Percentiles rank a stretch among this genome's conserved stretches.
phyloP scores from a whole-genome alignment of 805 yeast genomes.

The Ogataea ganodermae region DNA sequence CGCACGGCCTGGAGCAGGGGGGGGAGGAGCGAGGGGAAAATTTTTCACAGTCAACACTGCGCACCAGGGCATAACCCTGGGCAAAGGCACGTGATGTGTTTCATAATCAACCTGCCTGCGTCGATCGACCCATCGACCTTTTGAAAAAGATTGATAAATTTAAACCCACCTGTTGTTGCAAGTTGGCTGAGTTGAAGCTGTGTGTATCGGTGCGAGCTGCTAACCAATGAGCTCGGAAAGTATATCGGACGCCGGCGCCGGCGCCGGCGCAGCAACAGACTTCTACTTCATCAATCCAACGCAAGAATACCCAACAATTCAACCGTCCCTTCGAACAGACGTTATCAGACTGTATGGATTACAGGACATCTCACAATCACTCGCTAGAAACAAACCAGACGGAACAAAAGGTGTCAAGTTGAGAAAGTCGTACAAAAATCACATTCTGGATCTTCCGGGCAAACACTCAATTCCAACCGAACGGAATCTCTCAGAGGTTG shows the following conservation, averaged over 20 bases:
- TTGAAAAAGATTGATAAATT: too few relatives aligned
- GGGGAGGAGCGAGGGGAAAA: slow-evolving; percentile 28
- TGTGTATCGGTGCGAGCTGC: too few relatives aligned
- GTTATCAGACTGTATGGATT: slow-evolving; percentile 70
- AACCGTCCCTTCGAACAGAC: slow-evolving; percentile 75
- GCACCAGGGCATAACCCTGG: slow-evolving; percentile 7
- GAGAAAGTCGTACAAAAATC: slow-evolving; percentile 93
- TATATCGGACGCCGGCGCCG: not conserved
- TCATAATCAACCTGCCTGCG: not conserved
- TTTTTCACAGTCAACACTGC: slow-evolving; percentile 28
- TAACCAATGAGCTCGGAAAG: too few relatives aligned
- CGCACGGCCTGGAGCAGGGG: slow-evolving; percentile 5
- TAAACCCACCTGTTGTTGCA: too few relatives aligned
- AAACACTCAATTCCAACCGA: slow-evolving; percentile 65
- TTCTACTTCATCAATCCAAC: slow-evolving; percentile 36
- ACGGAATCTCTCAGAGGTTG: slow-evolving; percentile 40
- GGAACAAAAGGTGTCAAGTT: slow-evolving; percentile 91
- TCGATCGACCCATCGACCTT: not conserved
- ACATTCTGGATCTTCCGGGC: slow-evolving; percentile 83
- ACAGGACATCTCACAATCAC: slow-evolving; percentile 66
- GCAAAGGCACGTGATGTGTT: slow-evolving; percentile 3
- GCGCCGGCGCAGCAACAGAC: not conserved
- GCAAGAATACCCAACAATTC: slow-evolving; percentile 42
- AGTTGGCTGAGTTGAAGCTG: too few relatives aligned
- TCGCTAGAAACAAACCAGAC: slow-evolving; percentile 84